Conservation (phyloP, 2,329 filamentous ascomycete genomes). For the Aspergillus aculeatus region DNA sequence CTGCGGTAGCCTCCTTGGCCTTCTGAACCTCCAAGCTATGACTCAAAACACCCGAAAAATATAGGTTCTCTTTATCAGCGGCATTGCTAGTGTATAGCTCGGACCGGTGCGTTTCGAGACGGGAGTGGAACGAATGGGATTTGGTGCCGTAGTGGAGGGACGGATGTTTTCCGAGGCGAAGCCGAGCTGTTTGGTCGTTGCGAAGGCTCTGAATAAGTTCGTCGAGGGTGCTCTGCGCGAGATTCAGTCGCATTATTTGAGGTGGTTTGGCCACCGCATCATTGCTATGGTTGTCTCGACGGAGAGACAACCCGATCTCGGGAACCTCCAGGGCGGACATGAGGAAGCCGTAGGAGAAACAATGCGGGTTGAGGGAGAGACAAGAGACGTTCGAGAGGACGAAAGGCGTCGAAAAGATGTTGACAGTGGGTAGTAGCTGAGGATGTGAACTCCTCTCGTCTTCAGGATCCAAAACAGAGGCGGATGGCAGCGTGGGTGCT, state of each 20-base stretch:
- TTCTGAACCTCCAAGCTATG: constrained; percentile 58
- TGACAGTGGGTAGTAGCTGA: constrained; percentile 15
- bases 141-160: constrained; percentile 59
- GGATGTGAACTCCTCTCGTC: constrained; percentile 14
- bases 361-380: constrained; percentile 6
- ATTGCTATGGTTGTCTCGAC: constrained; percentile 30
- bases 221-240: constrained; percentile 45
- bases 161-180: constrained; percentile 51
- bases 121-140: constrained; percentile 54
- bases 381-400: neutral
- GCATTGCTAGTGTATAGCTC: constrained; percentile 56
- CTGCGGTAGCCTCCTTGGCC: constrained; percentile 54
- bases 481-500: constrained; percentile 39
- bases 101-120: constrained; percentile 53
- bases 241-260: constrained; percentile 49
- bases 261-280: constrained; percentile 33
- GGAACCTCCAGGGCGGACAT: constrained; percentile 41
- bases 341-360: constrained; percentile 7
- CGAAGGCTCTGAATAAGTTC: constrained; percentile 47
- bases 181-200: constrained; percentile 43
- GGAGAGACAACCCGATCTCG: constrained; percentile 42
- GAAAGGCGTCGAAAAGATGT: neutral
- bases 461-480: constrained; percentile 22
- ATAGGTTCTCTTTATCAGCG: constrained; percentile 48
- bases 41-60: constrained; percentile 57